Conservation (phyloP, 192 early-diverging fungal species). For the Entrophospora sp. region DNA sequence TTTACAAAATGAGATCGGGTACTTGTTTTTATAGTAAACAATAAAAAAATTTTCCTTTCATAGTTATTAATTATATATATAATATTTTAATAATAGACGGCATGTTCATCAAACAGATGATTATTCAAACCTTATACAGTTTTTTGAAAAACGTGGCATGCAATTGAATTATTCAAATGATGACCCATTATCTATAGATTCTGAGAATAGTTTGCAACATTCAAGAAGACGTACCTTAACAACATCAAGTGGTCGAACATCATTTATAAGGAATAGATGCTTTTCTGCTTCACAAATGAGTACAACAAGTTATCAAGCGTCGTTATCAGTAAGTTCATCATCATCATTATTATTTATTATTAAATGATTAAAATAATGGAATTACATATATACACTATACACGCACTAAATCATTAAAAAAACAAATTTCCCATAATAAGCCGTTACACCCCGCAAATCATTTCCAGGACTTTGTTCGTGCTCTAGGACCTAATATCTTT, state of each 20-base stretch:
- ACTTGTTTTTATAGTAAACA: not conserved
- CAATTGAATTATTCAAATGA: not conserved
- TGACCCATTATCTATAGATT: not conserved
- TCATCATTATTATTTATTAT: not conserved
- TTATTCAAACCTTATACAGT: conserved; percentile 15
- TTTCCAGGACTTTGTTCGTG: conserved; percentile 35
- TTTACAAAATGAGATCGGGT: conserved; percentile 32
- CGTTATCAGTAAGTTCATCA: not conserved
- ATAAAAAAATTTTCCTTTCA: not conserved
- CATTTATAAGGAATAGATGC: not conserved
- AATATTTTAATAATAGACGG: not conserved
- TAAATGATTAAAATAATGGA: not conserved
- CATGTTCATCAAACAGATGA: conserved; percentile 2
- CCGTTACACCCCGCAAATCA: conserved; percentile 30
- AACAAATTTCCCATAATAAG: conserved; percentile 13
- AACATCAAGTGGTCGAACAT: not conserved
- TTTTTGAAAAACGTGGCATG: conserved; percentile 8
- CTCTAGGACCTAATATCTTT: conserved; percentile 43
- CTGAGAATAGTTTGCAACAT: not conserved
- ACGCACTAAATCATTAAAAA: too few relatives aligned
- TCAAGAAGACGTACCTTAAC: too few relatives aligned
- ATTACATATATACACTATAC: too few relatives aligned
- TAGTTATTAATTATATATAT: not conserved
- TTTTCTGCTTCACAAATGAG: conserved; percentile 3
- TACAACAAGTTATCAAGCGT: not conserved